Evolutionary conservation across 176 grass and related monocot genomes (phyloP).

Genomic region (Eleusine indica): DNA sequence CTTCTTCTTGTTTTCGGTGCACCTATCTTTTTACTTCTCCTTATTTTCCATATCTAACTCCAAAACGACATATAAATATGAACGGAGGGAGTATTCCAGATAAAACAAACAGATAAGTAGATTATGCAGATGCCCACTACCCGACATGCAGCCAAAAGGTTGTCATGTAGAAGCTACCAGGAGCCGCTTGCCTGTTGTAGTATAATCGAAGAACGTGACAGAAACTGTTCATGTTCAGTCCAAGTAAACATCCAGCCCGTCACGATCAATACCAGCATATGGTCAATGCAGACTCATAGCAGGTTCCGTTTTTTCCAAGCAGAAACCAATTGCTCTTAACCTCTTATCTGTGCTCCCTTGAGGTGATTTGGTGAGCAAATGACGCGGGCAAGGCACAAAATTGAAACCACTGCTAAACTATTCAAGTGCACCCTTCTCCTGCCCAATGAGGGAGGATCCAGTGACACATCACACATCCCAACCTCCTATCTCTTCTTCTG

Average conservation of each 20-base stretch:
- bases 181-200: background rate
- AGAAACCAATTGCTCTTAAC: background rate
- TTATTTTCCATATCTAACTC: too few species aligned
- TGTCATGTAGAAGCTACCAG: background rate
- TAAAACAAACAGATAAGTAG: background rate
- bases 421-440: background rate
- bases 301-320: background rate
- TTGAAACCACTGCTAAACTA: background rate
- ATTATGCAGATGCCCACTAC: constrained; percentile 11
- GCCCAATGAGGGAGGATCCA: background rate
- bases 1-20: too few species aligned
- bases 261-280: background rate
- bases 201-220: background rate
- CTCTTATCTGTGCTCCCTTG: background rate
- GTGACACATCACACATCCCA: background rate
- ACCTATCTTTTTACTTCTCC: too few species aligned
- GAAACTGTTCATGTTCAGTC: background rate
- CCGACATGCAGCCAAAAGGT: background rate
- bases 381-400: constrained; percentile 4
- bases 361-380: background rate
- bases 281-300: background rate
- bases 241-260: background rate
- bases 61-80: too few species aligned
- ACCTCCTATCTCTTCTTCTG: background rate
- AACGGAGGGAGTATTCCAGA: background rate